Conservation (phyloP, 108 stramenopile genomes). For the Mediolabrus comicus region DNA sequence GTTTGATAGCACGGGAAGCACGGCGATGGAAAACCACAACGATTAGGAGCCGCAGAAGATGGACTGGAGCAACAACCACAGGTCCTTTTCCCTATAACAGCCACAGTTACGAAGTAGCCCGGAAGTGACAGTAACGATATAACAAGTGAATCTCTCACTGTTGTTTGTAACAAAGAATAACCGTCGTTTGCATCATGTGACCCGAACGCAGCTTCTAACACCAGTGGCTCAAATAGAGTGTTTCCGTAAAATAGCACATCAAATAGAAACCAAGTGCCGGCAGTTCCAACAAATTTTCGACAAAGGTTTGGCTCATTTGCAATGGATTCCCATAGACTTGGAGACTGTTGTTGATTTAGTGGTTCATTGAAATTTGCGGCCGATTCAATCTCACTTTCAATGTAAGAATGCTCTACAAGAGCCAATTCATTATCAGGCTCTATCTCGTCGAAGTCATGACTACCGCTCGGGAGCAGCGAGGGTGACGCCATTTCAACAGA, state of each 20-base stretch:
- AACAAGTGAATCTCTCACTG: conserved; percentile 35
- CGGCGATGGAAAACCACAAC: conserved; percentile 7
- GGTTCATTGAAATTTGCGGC: conserved; percentile 11
- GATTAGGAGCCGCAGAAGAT: conserved; percentile 9
- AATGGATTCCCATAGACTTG: conserved; percentile 49
- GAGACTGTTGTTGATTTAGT: background rate
- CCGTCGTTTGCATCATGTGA: conserved; percentile 13
- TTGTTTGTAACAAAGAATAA: conserved; percentile 28
- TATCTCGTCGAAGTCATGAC: background rate
- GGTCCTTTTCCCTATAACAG: conserved; percentile 59
- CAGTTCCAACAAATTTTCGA: conserved; percentile 58
- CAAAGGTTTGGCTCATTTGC: conserved; percentile 36
- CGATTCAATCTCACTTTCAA: conserved; percentile 6
- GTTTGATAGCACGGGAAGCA: conserved; percentile 52
- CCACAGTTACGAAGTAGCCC: conserved; percentile 72
- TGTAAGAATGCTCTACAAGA: conserved; percentile 33
- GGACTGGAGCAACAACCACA: conserved; percentile 24
- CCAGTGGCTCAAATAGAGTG: conserved; percentile 61
- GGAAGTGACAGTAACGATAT: conserved; percentile 71
- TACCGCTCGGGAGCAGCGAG: background rate
- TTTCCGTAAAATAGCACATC: conserved; percentile 69
- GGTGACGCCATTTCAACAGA: background rate
- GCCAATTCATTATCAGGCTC: conserved; percentile 26
- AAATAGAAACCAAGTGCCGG: conserved; percentile 72
- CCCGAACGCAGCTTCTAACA: conserved; percentile 60